Evolutionary conservation across 441 rosid genomes (phyloP).

Genomic region (Geranium incanum): DNA sequence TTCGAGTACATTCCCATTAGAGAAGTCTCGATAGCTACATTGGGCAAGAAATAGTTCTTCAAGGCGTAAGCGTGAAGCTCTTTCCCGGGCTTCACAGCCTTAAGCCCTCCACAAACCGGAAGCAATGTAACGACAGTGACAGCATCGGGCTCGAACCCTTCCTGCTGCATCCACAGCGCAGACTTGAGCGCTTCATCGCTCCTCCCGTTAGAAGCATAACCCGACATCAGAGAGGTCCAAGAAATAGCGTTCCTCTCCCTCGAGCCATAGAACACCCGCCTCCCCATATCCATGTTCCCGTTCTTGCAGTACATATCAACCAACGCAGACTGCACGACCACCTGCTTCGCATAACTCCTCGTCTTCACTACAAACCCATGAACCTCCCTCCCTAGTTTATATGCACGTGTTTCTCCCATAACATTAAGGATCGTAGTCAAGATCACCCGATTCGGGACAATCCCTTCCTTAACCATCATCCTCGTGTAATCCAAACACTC

Average conservation of each 20-base stretch:
- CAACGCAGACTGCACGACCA: constrained; percentile 56
- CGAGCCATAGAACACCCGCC: constrained; percentile 59
- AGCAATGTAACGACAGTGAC: constrained; percentile 64
- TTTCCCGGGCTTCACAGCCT: constrained; percentile 65
- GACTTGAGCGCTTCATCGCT: constrained; percentile 76
- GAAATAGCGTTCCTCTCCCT: constrained; percentile 56
- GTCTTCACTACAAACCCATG: constrained; percentile 59
- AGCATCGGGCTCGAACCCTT: constrained; percentile 64
- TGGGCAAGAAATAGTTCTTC: constrained; percentile 60
- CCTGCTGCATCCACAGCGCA: constrained; percentile 90
- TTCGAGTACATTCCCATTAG: constrained; percentile 78
- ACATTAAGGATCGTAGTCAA: constrained; percentile 56
- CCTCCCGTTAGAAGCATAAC: constrained; percentile 65
- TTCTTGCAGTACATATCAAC: constrained; percentile 83
- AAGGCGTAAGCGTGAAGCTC: constrained; percentile 75
- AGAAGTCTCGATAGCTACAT: constrained; percentile 59
- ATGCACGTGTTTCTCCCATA: constrained; percentile 49
- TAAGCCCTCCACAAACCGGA: constrained; percentile 63
- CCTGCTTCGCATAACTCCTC: constrained; percentile 38
- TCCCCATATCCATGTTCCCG: constrained; percentile 56
- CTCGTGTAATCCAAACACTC: constrained; percentile 55
- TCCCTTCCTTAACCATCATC: constrained; percentile 58
- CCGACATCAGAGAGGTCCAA: constrained; percentile 89
- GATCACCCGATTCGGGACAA: constrained; percentile 55
- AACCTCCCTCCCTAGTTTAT: constrained; percentile 57